phyloP scores from a whole-genome alignment of 345 rosid genomes.

The Sonneratia alba region DNA sequence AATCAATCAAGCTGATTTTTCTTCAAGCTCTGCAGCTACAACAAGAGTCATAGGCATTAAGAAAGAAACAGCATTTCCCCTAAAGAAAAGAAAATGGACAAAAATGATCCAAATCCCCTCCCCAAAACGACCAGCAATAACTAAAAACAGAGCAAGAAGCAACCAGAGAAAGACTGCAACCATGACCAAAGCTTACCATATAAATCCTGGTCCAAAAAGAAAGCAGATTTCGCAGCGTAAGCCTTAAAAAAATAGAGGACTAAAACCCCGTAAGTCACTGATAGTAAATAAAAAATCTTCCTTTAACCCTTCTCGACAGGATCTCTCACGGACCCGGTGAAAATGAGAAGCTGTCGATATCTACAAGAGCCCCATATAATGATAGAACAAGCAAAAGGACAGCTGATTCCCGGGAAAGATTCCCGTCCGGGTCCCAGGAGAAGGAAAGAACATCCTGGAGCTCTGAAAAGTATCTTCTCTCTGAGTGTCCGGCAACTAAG shows the following conservation, averaged over 20 bases:
- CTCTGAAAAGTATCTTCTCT: neutral
- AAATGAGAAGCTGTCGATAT: neutral
- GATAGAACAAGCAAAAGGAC: neutral
- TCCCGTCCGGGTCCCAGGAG: neutral
- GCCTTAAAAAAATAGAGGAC: neutral
- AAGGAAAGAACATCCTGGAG: neutral
- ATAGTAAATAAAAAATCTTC: neutral
- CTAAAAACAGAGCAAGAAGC: slow-evolving; percentile 1
- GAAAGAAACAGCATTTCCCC: neutral
- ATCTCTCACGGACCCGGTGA: neutral
- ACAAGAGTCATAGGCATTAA: neutral
- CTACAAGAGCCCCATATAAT: too few relatives aligned
- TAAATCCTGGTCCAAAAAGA: neutral
- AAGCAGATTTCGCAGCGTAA: neutral
- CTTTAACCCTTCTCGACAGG: neutral
- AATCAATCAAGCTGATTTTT: neutral
- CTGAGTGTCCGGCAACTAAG: neutral
- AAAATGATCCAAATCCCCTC: neutral
- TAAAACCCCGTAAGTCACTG: slow-evolving; percentile 2
- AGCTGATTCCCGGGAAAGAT: neutral
- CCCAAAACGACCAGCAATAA: neutral
- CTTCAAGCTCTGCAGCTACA: neutral
- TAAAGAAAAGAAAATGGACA: neutral
- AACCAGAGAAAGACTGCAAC: neutral
- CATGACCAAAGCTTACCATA: neutral